These are phyloP conservation scores for Candida sphagnicola DNA, from an alignment of 805 yeast species.

Conservation along the genomic window DNA sequence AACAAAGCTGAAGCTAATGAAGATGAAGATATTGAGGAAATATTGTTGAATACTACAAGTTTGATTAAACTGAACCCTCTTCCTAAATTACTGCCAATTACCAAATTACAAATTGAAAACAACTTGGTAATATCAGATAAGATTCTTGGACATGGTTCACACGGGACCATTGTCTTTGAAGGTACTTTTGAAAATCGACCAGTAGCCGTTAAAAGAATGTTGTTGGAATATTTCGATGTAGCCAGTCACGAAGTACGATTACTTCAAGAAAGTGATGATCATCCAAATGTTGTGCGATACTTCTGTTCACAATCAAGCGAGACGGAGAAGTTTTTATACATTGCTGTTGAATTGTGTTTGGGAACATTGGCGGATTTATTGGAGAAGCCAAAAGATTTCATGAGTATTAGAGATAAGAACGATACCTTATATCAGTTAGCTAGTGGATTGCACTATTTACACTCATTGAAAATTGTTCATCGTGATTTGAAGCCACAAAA, in stretches of 20 bases:
- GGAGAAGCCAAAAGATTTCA: constrained; percentile 46
- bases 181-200: constrained; percentile 91
- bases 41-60: constrained; percentile 24
- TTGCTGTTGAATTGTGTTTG: constrained; percentile 88
- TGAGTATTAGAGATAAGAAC: constrained; percentile 18
- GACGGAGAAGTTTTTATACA: constrained; percentile 75
- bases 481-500: constrained; percentile 94
- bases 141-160: constrained; percentile 92
- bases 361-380: constrained; percentile 86
- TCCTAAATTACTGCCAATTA: constrained; percentile 17
- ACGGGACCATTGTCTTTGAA: constrained; percentile 90
- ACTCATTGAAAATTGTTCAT: constrained; percentile 87
- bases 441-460: constrained; percentile 81
- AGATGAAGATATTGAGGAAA: constrained; percentile 7
- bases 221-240: constrained; percentile 87
- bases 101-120: constrained; percentile 40
- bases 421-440: constrained; percentile 62
- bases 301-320: constrained; percentile 84
- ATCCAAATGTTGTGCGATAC: constrained; percentile 90
- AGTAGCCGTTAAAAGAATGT: constrained; percentile 93
- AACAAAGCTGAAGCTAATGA: constrained; percentile 7
- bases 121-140: constrained; percentile 63
- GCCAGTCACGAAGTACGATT: constrained; percentile 89
- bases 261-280: constrained; percentile 92
- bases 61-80: constrained; percentile 19